Conservation (phyloP, 305 asterid genomes). For the Fraxinus nigra region DNA sequence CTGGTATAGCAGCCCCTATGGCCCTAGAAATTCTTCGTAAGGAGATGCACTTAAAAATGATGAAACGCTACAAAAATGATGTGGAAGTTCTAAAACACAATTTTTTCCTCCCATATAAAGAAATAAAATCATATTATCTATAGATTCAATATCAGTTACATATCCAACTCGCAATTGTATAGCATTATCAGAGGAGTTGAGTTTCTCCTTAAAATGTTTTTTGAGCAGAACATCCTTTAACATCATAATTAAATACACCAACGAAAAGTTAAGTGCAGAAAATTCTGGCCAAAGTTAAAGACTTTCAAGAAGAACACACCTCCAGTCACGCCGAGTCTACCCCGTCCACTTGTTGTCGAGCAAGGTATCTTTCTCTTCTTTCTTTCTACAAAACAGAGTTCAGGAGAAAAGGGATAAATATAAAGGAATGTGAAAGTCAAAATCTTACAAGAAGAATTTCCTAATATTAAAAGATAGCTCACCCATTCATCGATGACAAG, state of each 20-base stretch:
- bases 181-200: slow-evolving; percentile 14
- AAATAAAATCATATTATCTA: not conserved
- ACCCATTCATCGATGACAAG: slow-evolving; percentile 99
- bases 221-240: slow-evolving; percentile 25
- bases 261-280: slow-evolving; percentile 25
- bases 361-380: slow-evolving; percentile 91
- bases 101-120: not conserved
- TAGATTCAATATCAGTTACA: slow-evolving; percentile 15
- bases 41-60: not conserved
- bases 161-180: slow-evolving; percentile 21
- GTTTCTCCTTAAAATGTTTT: slow-evolving; percentile 14
- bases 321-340: slow-evolving; percentile 59
- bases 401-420: slow-evolving; percentile 1
- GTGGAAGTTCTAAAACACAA: not conserved
- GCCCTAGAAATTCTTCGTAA: not conserved
- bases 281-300: slow-evolving; percentile 20
- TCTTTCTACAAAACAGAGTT: slow-evolving; percentile 58
- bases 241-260: slow-evolving; percentile 35
- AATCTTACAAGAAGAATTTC: not conserved
- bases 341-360: slow-evolving; percentile 85
- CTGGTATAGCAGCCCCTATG: not conserved
- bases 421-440: not conserved
- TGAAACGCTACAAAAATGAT: not conserved
- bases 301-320: slow-evolving; percentile 19
- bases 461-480: slow-evolving; percentile 25